Percentiles rank a stretch among this genome's conserved stretches.
phyloP scores from a whole-genome alignment of 768 basidiomycete species.

The Exidia glandulosa region DNA sequence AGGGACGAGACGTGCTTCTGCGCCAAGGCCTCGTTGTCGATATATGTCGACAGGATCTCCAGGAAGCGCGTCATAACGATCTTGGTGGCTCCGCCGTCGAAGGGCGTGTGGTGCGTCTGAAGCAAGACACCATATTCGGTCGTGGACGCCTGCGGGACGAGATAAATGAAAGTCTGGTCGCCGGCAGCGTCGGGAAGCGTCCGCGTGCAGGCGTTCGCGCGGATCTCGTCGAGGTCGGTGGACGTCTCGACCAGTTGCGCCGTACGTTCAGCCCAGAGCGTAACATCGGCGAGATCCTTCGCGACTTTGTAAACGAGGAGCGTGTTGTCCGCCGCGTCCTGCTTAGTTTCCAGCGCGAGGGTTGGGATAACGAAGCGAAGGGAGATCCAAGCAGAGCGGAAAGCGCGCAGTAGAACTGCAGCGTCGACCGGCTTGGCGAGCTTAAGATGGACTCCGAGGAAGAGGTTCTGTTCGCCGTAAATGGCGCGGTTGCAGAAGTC shows the following conservation, averaged over 20 bases:
- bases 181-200: conserved; percentile 10
- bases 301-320: conserved; percentile 7
- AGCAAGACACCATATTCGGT: conserved; percentile 13
- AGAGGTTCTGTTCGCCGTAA: neutral
- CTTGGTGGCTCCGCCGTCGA: conserved; percentile 16
- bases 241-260: conserved; percentile 2
- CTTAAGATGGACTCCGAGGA: neutral
- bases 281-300: conserved; percentile 1
- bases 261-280: conserved; percentile 15
- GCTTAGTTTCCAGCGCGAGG: conserved; percentile 2
- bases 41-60: neutral
- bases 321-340: conserved; percentile 9
- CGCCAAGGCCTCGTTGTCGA: conserved; percentile 2
- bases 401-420: neutral
- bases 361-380: neutral
- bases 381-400: neutral
- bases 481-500: neutral
- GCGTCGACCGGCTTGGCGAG: neutral
- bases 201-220: conserved; percentile 4
- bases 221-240: conserved; percentile 12
- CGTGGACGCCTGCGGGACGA: conserved; percentile 4
- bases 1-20: neutral
- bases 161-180: conserved; percentile 16
- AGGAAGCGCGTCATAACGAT: conserved; percentile 12
- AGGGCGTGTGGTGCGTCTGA: conserved; percentile 14